A percentile compares a stretch with the other conserved stretches of the same genome.
These are phyloP conservation scores for Oryza australiensis DNA, from an alignment of 176 grass and related monocot species.

Conservation along the genomic window DNA sequence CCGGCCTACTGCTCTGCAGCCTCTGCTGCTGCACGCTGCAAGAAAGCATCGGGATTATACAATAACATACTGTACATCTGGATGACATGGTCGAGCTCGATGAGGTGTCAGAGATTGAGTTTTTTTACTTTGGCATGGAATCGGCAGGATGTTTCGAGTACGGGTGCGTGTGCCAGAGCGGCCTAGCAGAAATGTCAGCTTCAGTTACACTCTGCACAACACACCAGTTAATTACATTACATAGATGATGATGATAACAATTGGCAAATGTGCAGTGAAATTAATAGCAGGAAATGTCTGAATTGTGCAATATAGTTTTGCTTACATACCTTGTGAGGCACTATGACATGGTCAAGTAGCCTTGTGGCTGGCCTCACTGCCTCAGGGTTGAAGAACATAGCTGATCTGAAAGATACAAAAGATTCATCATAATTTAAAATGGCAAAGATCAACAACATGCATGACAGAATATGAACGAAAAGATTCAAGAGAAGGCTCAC, in stretches of 20 bases:
- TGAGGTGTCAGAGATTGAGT: not conserved
- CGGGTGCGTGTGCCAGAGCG: slow-evolving; percentile 43
- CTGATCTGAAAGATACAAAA: slow-evolving; percentile 32
- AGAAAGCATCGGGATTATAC: not conserved
- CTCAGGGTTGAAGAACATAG: slow-evolving; percentile 39
- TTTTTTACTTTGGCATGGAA: not conserved
- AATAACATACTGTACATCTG: not conserved
- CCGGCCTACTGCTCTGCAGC: not conserved
- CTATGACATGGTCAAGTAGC: slow-evolving; percentile 23
- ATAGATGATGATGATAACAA: not conserved
- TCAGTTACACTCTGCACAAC: slow-evolving; percentile 29
- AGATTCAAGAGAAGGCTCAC: slow-evolving; percentile 10
- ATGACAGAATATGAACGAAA: not conserved
- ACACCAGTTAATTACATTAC: not conserved
- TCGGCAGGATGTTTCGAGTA: not conserved
- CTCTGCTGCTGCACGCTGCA: slow-evolving; percentile 3
- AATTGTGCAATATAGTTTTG: not conserved
- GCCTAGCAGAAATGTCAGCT: slow-evolving; percentile 21
- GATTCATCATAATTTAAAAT: not conserved
- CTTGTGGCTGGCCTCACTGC: not conserved
- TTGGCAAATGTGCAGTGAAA: not conserved
- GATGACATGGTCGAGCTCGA: no score
- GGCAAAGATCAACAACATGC: not conserved
- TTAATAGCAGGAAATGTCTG: not conserved
- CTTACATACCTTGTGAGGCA: slow-evolving; percentile 36